phyloP scores from a whole-genome alignment of 768 basidiomycete species.

The Naematelia aurantialba region DNA sequence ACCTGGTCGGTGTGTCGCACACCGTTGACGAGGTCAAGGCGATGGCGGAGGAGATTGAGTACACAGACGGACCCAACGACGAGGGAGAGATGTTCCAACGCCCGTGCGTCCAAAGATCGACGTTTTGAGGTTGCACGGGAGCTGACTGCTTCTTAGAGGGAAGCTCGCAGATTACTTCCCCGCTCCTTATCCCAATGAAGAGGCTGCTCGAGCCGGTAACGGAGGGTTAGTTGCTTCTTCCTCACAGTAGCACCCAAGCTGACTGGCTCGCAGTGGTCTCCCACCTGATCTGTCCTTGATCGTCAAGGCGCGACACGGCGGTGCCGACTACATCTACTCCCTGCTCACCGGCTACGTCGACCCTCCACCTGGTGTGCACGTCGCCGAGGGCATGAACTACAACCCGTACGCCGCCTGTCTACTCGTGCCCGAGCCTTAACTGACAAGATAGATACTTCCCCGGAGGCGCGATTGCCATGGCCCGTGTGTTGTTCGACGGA shows the following conservation, averaged over 20 bases:
- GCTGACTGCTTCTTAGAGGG: constrained; percentile 53
- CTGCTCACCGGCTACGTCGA: constrained; percentile 96
- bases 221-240: constrained; percentile 54
- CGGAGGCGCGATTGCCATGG: constrained; percentile 97
- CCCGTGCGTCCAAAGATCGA: constrained; percentile 54
- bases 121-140: not conserved
- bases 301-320: constrained; percentile 95
- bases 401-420: constrained; percentile 44
- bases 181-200: constrained; percentile 90
- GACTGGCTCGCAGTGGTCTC: constrained; percentile 60
- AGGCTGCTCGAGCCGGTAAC: constrained; percentile 91
- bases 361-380: constrained; percentile 66
- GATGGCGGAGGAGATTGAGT: constrained; percentile 96
- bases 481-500: constrained; percentile 90
- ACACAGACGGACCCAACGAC: constrained; percentile 89
- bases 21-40: constrained; percentile 80
- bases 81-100: constrained; percentile 98
- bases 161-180: constrained; percentile 98
- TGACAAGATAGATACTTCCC: constrained; percentile 81
- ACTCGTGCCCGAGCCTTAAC: not conserved
- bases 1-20: constrained; percentile 96
- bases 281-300: constrained; percentile 97
- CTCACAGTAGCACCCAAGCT: not conserved
- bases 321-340: constrained; percentile 92
- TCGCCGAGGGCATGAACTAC: constrained; percentile 90